Conservation (phyloP, 164 flowering plant genomes). For the Aristolochia fimbriata region DNA sequence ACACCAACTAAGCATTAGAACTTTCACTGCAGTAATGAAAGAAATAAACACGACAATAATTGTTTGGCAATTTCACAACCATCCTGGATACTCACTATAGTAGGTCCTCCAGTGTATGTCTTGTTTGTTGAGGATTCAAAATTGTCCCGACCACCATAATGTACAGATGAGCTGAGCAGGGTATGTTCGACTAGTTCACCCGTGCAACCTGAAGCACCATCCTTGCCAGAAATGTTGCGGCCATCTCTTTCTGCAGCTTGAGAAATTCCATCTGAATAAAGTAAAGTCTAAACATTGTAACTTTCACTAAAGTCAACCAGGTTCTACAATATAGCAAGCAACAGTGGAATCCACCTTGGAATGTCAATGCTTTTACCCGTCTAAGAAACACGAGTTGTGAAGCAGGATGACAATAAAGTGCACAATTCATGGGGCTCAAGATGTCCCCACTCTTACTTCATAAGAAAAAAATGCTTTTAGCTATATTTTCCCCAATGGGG, state of each 20-base stretch:
- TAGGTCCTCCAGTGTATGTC: conserved; percentile 22
- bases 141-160: conserved; percentile 78
- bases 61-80: background rate
- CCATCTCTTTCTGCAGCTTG: conserved; percentile 13
- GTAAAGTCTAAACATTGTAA: conserved; percentile 1
- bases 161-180: conserved; percentile 64
- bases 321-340: background rate
- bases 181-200: conserved; percentile 45
- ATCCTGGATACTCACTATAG: conserved; percentile 34
- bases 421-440: background rate
- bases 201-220: conserved; percentile 20
- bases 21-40: too few species aligned
- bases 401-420: background rate
- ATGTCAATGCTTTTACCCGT: background rate
- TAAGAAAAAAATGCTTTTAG: too few species aligned
- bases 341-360: background rate
- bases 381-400: background rate
- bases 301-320: background rate
- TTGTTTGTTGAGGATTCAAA: conserved; percentile 27
- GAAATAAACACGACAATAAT: background rate
- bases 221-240: conserved; percentile 18
- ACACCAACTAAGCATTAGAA: background rate
- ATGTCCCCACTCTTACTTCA: background rate
- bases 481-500: too few species aligned
- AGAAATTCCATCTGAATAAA: conserved; percentile 9